phyloP scores from a whole-genome alignment of 2,329 filamentous ascomycete species.

The Tolypocladium tropicale region DNA sequence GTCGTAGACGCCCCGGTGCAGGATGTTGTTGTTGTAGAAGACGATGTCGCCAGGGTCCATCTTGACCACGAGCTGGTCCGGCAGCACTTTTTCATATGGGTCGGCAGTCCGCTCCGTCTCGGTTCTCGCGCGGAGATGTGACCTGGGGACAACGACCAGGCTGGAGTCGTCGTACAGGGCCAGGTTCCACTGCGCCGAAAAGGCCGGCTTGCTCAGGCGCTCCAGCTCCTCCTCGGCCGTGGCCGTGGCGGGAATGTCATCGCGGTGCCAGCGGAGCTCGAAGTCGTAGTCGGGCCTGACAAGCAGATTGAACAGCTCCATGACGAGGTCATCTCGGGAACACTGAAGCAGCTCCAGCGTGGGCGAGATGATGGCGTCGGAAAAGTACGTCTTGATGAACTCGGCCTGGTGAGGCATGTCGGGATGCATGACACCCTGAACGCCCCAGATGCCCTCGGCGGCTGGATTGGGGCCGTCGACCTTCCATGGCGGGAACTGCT shows the following conservation, averaged over 20 bases:
- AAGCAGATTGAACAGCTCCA: constrained; percentile 87
- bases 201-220: constrained; percentile 49
- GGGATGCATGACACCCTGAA: constrained; percentile 76
- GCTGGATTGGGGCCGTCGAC: constrained; percentile 28
- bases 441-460: constrained; percentile 68
- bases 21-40: constrained; percentile 86
- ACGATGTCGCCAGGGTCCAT: constrained; percentile 67
- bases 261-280: constrained; percentile 73
- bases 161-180: constrained; percentile 66
- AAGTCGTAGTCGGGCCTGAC: constrained; percentile 64
- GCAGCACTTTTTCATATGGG: constrained; percentile 51
- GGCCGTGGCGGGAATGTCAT: constrained; percentile 64
- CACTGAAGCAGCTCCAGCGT: constrained; percentile 53
- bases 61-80: constrained; percentile 54
- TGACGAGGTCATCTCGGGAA: constrained; percentile 55
- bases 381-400: constrained; percentile 67
- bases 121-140: constrained; percentile 62
- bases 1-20: constrained; percentile 62
- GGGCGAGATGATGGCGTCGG: constrained; percentile 48
- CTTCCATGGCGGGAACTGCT: constrained; percentile 84
- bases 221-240: constrained; percentile 55
- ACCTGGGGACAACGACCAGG: constrained; percentile 67
- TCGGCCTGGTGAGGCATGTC: constrained; percentile 48
- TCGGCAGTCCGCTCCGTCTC: constrained; percentile 56
- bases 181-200: constrained; percentile 82